These are phyloP conservation scores for Globisporangium takayamanum DNA, from an alignment of 352 stramenopile genomes.

Conservation along the genomic window DNA sequence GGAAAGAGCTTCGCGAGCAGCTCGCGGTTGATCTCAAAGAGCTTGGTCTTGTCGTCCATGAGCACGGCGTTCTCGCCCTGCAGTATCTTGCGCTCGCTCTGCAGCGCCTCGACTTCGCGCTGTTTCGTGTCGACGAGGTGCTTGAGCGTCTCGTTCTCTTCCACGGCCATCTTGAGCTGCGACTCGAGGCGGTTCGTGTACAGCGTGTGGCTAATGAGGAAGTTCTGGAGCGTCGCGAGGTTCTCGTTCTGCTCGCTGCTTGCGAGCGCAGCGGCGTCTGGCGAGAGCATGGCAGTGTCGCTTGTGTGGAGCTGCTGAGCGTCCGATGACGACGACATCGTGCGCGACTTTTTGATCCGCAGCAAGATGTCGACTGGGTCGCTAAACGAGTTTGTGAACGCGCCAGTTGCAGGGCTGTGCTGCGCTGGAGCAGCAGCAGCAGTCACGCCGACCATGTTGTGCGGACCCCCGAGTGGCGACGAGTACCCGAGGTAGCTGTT, in stretches of 20 bases:
- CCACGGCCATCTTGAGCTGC: slow-evolving; percentile 53
- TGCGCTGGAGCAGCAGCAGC: background rate
- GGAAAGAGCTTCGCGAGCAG: slow-evolving; percentile 58
- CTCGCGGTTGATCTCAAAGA: slow-evolving; percentile 75
- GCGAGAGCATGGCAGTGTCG: slow-evolving; percentile 18
- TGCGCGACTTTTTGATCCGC: slow-evolving; percentile 68
- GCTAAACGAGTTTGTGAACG: slow-evolving; percentile 55
- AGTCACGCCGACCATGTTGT: background rate
- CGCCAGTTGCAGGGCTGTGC: slow-evolving; percentile 9
- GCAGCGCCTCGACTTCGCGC: slow-evolving; percentile 42
- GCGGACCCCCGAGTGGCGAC: slow-evolving; percentile 3
- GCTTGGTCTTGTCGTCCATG: slow-evolving; percentile 70
- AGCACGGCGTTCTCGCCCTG: slow-evolving; percentile 66
- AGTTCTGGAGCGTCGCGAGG: slow-evolving; percentile 62
- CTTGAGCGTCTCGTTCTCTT: slow-evolving; percentile 59
- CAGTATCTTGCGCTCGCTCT: slow-evolving; percentile 49
- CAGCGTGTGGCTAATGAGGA: slow-evolving; percentile 54
- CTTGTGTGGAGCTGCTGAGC: slow-evolving; percentile 8
- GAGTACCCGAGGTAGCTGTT: slow-evolving; percentile 18
- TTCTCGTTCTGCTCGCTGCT: slow-evolving; percentile 38
- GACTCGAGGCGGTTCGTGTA: slow-evolving; percentile 74
- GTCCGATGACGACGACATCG: slow-evolving; percentile 12
- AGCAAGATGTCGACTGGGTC: slow-evolving; percentile 73
- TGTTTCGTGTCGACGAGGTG: slow-evolving; percentile 43
- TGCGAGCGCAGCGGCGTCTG: slow-evolving; percentile 17